phyloP scores from a whole-genome alignment of 805 yeast genomes.

The Yarrowia sp. region DNA sequence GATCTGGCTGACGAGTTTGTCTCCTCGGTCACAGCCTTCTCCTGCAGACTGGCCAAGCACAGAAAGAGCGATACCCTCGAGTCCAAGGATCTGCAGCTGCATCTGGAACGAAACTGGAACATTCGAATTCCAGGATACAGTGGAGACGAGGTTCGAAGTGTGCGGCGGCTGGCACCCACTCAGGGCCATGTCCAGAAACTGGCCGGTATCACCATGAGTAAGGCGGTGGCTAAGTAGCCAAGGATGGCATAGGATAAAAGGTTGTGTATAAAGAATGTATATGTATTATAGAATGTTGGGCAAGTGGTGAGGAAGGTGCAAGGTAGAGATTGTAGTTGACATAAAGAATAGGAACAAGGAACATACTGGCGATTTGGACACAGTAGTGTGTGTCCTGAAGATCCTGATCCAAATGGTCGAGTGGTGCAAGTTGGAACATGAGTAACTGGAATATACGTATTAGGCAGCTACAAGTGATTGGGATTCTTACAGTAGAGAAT shows the following conservation, averaged over 20 bases:
- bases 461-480: no score
- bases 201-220: conserved; percentile 49
- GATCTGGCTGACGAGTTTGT: conserved; percentile 97
- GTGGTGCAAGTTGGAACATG: no score
- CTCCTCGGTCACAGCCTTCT: conserved; percentile 86
- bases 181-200: conserved; percentile 52
- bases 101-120: conserved; percentile 92
- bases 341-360: no score
- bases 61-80: conserved; percentile 87
- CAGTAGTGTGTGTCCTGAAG: no score
- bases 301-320: no score
- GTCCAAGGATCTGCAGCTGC: conserved; percentile 87
- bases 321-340: no score
- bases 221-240: conserved; percentile 42
- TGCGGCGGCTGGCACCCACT: conserved; percentile 53
- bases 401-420: no score
- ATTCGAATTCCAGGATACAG: conserved; percentile 92
- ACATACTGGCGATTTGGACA: no score
- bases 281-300: conserved; percentile 10
- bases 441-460: no score
- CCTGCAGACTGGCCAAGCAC: conserved; percentile 94
- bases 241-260: not conserved
- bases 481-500: no score
- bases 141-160: conserved; percentile 81
- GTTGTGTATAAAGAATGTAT: conserved; percentile 17